A percentile compares a stretch with the other conserved stretches of the same genome.
These are phyloP conservation scores for Simplicillium sp. DNA, from an alignment of 2,329 filamentous ascomycete genomes.

Conservation along the genomic window DNA sequence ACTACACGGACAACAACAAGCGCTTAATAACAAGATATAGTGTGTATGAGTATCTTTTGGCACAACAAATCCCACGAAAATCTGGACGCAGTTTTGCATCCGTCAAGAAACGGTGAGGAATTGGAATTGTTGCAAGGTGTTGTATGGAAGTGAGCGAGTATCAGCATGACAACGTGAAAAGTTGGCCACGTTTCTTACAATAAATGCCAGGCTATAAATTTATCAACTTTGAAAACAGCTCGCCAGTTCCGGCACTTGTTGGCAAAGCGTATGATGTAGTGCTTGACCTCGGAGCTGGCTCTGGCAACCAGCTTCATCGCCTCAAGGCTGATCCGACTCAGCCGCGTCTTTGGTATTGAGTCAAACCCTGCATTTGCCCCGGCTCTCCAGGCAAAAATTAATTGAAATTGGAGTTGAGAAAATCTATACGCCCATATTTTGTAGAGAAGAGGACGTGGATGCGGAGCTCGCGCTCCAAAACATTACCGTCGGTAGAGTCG, in stretches of 20 bases:
- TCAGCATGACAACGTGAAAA: neutral
- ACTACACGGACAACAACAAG: no score
- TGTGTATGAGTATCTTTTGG: neutral
- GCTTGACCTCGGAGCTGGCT: slow-evolving; percentile 32
- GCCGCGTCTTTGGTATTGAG: slow-evolving; percentile 28
- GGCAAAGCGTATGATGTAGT: slow-evolving; percentile 11
- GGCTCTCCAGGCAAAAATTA: slow-evolving; percentile 18
- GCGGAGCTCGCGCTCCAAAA: slow-evolving; percentile 21
- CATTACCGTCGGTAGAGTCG: slow-evolving; percentile 23
- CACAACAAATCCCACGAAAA: neutral
- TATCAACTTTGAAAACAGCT: neutral
- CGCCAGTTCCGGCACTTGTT: slow-evolving; percentile 1
- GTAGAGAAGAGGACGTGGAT: slow-evolving; percentile 26
- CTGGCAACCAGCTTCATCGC: slow-evolving; percentile 30
- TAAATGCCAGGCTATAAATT: neutral
- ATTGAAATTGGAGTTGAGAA: slow-evolving; percentile 16
- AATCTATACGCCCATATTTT: slow-evolving; percentile 26
- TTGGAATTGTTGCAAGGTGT: neutral
- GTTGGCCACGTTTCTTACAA: neutral
- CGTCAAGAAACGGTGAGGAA: neutral
- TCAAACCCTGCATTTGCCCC: slow-evolving; percentile 23
- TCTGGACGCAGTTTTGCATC: neutral
- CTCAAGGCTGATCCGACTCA: slow-evolving; percentile 21
- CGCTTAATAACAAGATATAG: neutral
- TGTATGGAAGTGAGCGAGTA: neutral